These are phyloP conservation scores for Leucocoprinus leucothites DNA, from an alignment of 768 basidiomycete species.

Conservation along the genomic window DNA sequence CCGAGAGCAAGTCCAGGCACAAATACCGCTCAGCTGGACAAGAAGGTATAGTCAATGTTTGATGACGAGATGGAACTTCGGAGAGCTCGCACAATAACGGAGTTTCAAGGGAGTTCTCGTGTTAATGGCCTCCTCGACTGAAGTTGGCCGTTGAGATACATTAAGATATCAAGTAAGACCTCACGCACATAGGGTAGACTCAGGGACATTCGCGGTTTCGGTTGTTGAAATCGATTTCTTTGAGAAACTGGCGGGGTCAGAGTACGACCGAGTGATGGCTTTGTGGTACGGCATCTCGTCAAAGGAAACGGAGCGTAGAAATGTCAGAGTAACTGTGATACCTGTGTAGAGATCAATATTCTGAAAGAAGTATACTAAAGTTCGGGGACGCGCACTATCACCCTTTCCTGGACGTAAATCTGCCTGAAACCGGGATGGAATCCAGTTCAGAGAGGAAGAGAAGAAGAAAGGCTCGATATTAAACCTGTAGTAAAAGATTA, in stretches of 20 bases:
- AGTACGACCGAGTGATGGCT: slow-evolving; percentile 2
- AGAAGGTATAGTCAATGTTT: neutral
- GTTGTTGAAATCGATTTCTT: slow-evolving; percentile 21
- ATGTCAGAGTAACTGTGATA: slow-evolving; percentile 51
- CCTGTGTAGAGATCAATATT: slow-evolving; percentile 26
- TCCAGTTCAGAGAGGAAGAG: slow-evolving; percentile 60
- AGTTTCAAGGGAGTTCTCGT: slow-evolving; percentile 27
- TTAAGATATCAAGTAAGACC: neutral
- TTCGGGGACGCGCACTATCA: slow-evolving; percentile 39
- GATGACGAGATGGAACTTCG: neutral
- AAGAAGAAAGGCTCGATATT: slow-evolving; percentile 63
- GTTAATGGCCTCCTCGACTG: slow-evolving; percentile 24
- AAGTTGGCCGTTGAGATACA: neutral
- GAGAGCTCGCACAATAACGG: slow-evolving; percentile 18
- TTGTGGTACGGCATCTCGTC: slow-evolving; percentile 17
- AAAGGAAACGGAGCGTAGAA: slow-evolving; percentile 26
- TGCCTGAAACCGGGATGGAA: slow-evolving; percentile 62
- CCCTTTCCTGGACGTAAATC: slow-evolving; percentile 31
- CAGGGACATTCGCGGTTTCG: neutral
- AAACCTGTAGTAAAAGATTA: slow-evolving; percentile 29
- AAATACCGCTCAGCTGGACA: slow-evolving; percentile 28
- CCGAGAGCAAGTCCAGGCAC: slow-evolving; percentile 43
- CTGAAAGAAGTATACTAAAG: neutral
- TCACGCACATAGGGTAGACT: slow-evolving; percentile 6
- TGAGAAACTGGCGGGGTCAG: neutral